Evolutionary conservation across 2,329 filamentous ascomycete genomes (phyloP).

Genomic region (Hymenoscyphus fraxineus): DNA sequence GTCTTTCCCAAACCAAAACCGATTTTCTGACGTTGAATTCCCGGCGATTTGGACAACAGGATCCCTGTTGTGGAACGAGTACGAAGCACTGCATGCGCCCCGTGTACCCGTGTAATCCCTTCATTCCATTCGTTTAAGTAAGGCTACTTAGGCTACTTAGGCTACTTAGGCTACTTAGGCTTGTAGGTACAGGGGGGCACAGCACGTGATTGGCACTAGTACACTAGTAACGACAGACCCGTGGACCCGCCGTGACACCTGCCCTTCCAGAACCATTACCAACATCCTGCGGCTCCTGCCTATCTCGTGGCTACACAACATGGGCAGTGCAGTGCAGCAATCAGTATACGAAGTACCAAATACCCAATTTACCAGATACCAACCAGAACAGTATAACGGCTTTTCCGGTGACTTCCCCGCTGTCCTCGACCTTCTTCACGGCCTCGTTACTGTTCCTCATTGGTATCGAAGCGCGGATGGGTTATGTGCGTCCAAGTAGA

Average conservation of each 20-base stretch:
- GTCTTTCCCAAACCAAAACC: not conserved
- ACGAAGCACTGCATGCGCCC: not conserved
- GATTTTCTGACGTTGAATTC: conserved; percentile 1
- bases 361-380: too few relatives aligned
- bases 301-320: not conserved
- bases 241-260: too few relatives aligned
- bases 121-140: not conserved
- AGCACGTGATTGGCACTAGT: not conserved
- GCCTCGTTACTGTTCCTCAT: not conserved
- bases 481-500: not conserved
- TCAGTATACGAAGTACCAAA: not conserved
- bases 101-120: not conserved
- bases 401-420: not conserved
- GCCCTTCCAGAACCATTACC: not conserved
- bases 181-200: not conserved
- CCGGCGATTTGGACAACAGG: conserved; percentile 1
- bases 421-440: not conserved
- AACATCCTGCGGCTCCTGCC: not conserved
- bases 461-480: not conserved
- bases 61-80: not conserved
- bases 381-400: not conserved
- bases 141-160: too few relatives aligned
- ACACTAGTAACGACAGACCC: too few relatives aligned
- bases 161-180: too few relatives aligned
- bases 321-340: not conserved